These are phyloP conservation scores for Cyathus olla DNA, from an alignment of 1,284 basidiomycete genomes.

Conservation along the genomic window DNA sequence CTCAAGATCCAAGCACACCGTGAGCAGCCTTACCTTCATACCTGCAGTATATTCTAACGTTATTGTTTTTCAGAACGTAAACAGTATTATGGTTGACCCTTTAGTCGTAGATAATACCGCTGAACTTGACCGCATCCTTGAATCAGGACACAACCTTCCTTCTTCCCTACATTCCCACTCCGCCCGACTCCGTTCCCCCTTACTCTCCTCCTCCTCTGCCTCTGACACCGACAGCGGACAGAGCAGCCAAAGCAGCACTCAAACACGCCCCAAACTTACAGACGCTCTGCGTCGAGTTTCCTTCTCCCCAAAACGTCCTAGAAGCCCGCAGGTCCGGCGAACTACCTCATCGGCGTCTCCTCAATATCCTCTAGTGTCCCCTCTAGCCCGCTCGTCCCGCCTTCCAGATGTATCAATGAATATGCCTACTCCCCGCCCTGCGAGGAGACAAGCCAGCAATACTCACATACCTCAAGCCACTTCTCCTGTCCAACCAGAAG, in stretches of 20 bases:
- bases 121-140: conserved; percentile 71
- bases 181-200: conserved; percentile 51
- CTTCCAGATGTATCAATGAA: conserved; percentile 28
- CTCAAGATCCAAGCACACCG: conserved; percentile 59
- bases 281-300: conserved; percentile 73
- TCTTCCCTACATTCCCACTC: conserved; percentile 35
- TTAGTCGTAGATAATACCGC: conserved; percentile 69
- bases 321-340: conserved; percentile 52
- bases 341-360: conserved; percentile 20
- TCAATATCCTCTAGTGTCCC: conserved; percentile 25
- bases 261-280: conserved; percentile 67
- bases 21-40: conserved; percentile 26
- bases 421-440: conserved; percentile 47
- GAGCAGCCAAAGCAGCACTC: conserved; percentile 8
- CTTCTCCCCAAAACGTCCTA: conserved; percentile 79
- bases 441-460: conserved; percentile 24
- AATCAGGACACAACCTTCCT: conserved; percentile 58
- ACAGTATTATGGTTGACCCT: conserved; percentile 57
- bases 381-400: conserved; percentile 26
- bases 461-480: conserved; percentile 43
- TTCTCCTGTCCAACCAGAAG: conserved; percentile 50
- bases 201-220: conserved; percentile 54
- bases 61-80: conserved; percentile 18
- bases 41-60: conserved; percentile 4
- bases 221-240: conserved; percentile 54